Conservation (phyloP, 371 early-diverging fungal species). For the Rhizomucor miehei region DNA sequence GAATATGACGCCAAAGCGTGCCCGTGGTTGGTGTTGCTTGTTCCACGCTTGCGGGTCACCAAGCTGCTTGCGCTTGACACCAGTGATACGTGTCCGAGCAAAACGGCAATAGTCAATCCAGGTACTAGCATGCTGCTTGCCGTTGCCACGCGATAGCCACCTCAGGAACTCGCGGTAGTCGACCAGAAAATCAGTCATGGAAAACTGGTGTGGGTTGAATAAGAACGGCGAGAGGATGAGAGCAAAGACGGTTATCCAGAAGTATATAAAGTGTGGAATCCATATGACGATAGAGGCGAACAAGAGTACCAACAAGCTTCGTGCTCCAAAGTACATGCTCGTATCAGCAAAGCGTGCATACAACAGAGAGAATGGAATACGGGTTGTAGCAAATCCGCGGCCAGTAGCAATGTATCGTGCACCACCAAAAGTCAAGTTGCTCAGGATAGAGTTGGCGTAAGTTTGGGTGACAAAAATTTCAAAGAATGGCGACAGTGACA, state of each 20-base stretch:
- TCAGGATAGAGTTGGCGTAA: slow-evolving; percentile 75
- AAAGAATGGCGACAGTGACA: slow-evolving; percentile 83
- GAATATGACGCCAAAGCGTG: slow-evolving; percentile 60
- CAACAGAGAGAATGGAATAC: slow-evolving; percentile 69
- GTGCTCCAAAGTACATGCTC: slow-evolving; percentile 75
- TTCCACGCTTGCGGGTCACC: slow-evolving; percentile 22
- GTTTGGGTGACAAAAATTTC: slow-evolving; percentile 89
- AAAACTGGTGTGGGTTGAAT: slow-evolving; percentile 84
- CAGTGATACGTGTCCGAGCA: slow-evolving; percentile 70
- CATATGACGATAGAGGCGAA: slow-evolving; percentile 71
- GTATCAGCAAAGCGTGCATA: slow-evolving; percentile 80
- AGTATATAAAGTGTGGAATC: slow-evolving; percentile 74
- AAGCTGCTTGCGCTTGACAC: slow-evolving; percentile 73
- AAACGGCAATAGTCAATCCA: slow-evolving; percentile 73
- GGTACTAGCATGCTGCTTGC: slow-evolving; percentile 60
- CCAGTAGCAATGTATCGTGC: slow-evolving; percentile 86
- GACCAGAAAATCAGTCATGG: slow-evolving; percentile 67
- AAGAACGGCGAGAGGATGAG: slow-evolving; percentile 74
- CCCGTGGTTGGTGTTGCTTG: slow-evolving; percentile 48
- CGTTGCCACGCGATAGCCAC: slow-evolving; percentile 80
- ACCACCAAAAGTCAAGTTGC: slow-evolving; percentile 80
- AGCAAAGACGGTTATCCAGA: slow-evolving; percentile 79
- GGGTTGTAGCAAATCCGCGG: slow-evolving; percentile 85
- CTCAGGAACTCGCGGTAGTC: slow-evolving; percentile 78
- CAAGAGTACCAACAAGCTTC: slow-evolving; percentile 60